Percentiles rank a stretch among this genome's conserved stretches.
Conservation (phyloP, 768 basidiomycete species). For the Tricholomella constricta region DNA sequence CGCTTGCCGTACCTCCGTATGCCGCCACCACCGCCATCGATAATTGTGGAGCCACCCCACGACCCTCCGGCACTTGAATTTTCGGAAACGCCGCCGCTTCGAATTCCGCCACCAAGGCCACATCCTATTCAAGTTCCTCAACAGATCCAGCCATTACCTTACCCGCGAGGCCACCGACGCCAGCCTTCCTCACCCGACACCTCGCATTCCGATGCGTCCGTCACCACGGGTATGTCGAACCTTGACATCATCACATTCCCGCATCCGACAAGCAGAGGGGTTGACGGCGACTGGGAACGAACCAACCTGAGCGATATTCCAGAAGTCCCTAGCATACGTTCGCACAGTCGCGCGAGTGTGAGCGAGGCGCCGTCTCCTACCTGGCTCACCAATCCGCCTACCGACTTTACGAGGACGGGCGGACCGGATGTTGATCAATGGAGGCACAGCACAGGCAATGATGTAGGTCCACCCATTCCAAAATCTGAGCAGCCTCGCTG, state of each 20-base stretch:
- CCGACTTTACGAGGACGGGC: background rate
- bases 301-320: conserved; percentile 21
- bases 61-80: background rate
- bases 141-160: conserved; percentile 18
- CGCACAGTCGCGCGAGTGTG: conserved; percentile 15
- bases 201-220: conserved; percentile 10
- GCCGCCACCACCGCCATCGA: conserved; percentile 16
- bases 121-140: conserved; percentile 5
- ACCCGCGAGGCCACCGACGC: conserved; percentile 7
- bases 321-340: conserved; percentile 16
- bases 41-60: background rate
- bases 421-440: conserved; percentile 8
- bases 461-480: conserved; percentile 19
- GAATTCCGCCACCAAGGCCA: conserved; percentile 5
- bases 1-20: conserved; percentile 18
- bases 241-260: conserved; percentile 20
- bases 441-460: conserved; percentile 3
- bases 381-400: conserved; percentile 11
- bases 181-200: conserved; percentile 16
- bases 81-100: conserved; percentile 8
- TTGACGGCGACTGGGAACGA: background rate
- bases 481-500: conserved; percentile 13
- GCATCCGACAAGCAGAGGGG: background rate
- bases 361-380: conserved; percentile 6
- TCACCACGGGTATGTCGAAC: conserved; percentile 11